Evolutionary conservation across 768 basidiomycete species (phyloP), one percentile per base, ranked within the genome.

Genomic region (Artomyces pyxidatus): DNA sequence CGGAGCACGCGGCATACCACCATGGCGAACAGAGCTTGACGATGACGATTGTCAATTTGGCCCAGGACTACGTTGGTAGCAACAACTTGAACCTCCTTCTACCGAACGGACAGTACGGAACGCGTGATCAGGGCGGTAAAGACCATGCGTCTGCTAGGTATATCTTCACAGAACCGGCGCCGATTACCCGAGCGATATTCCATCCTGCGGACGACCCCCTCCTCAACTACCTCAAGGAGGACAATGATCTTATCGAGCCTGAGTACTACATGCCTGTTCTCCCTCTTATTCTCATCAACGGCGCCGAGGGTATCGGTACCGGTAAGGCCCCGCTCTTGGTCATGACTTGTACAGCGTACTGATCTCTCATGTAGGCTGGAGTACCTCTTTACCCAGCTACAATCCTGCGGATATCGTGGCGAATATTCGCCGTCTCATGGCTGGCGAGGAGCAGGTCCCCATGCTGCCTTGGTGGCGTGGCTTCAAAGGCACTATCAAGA

Each of bases 381-480:
- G 91, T 61, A 97, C 96, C 1, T 80, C 67, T 37, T 72, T 99
- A 45, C 96, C 96, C 2, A 85, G 84, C 59, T 98, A 83, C 72
- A 97, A 98, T 61, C 96, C 96, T 0, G 67, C 66, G 12, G 95
- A 98, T 48, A 86, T 99, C 48, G 87, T 97, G 12, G 75, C 73
- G 19, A 98, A 98, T 63, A 67, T 99, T 28, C 83, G 88, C 12
- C 75, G 88, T 6, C 68, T 93, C 55, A 94, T 98, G 88, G 73
- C 75, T 2, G 85, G 78, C 37, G 87, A 96, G 67, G 88, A 90
- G 54, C 62, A 84, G 55, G 79, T 83, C 12, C 76, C 82, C 0
- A 98, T 99, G 89, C 71, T 77, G 10, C 96, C 96, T 2, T 99
- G 96, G 96, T 98, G 90, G 88, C 82, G 92, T 45, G 94, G 95